Base-by-base conservation (phyloP, 2,329 filamentous ascomycete genomes). In the Sarocladium brachiariae region DNA sequence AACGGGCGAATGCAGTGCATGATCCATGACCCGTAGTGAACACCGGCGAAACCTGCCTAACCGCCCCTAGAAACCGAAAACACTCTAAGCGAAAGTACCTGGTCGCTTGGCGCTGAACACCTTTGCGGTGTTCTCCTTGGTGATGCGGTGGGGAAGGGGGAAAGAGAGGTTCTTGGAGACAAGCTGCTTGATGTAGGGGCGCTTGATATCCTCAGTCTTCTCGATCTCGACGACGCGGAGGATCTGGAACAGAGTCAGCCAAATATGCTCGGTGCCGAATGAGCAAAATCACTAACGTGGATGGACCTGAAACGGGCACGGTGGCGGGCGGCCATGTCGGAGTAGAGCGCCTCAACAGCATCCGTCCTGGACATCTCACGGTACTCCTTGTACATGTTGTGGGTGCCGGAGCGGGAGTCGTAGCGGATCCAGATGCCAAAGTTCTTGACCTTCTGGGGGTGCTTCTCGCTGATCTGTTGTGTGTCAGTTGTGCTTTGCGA, bases 311-410 rank as follows among this genome's bases (percentile, higher is more conserved):
- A 99, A 69, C 93, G 89, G 70, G 93, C 86, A 63, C 68, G 90
- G 85, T 99, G 93, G 74, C 93, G 89, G 74, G 95, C 92, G 65
- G 93, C 90, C 93, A 99, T 97, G 81, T 99, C 93, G 77, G 93
- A 88, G 87, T 99, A 99, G 71, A 99, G 84, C 63, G 92, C 78
- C 78, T 97, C 88, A 68, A 97, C 92, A 62, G 93, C 93, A 63
- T 93, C 92, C 69, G 86, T 88, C 76, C 93, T 84, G 72, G 88
- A 92, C 83, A 97, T 88, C 83, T 97, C 93, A 73, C 93, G 89
- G 87, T 96, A 97, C 86, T 99, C 93, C 86, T 97, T 97, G 89
- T 99, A 99, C 93, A 99, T 99, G 87, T 99, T 99, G 90, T 99
- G 93, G 68, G 93, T 99, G 67, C 93, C 93, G 67, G 93, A 97